phyloP scores from a whole-genome alignment of 208 protist species.

The Zelonia costaricensis region DNA sequence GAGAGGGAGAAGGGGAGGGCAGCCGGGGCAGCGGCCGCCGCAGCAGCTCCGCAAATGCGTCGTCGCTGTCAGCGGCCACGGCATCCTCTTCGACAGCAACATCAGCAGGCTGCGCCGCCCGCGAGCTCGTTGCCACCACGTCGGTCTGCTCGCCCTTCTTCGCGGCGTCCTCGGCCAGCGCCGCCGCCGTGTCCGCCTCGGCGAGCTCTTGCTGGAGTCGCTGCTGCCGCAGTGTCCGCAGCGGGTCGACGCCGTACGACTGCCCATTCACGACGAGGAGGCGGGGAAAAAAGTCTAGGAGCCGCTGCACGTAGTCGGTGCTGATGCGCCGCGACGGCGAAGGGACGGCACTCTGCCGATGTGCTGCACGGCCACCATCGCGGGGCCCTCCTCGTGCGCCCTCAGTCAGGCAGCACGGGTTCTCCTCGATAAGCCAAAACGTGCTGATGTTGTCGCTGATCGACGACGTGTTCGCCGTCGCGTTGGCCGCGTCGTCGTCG shows the following conservation, averaged over 20 bases:
- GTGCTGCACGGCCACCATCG: too few species aligned
- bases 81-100: not conserved
- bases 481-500: not conserved
- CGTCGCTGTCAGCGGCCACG: not conserved
- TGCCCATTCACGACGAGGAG: conserved; percentile 60
- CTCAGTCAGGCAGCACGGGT: conserved; percentile 33
- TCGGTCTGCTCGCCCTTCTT: not conserved
- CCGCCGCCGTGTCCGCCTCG: not conserved
- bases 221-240: conserved; percentile 23
- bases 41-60: conserved; percentile 14
- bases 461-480: not conserved
- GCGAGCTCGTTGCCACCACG: too few species aligned
- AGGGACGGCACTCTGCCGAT: too few species aligned
- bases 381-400: too few species aligned
- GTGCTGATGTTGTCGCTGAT: too few species aligned
- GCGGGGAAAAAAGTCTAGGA: conserved; percentile 37
- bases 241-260: conserved; percentile 54
- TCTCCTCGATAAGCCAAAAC: conserved; percentile 35
- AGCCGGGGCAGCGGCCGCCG: conserved; percentile 15
- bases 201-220: conserved; percentile 1
- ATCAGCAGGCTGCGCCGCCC: not conserved
- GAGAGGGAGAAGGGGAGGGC: conserved; percentile 5
- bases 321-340: not conserved
- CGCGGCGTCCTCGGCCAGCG: not conserved
- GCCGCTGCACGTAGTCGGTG: conserved; percentile 35